A percentile compares a stretch with the other conserved stretches of the same genome.
These are phyloP conservation scores for Arthroderma sp. DNA, from an alignment of 2,329 filamentous ascomycete genomes.

Conservation along the genomic window DNA sequence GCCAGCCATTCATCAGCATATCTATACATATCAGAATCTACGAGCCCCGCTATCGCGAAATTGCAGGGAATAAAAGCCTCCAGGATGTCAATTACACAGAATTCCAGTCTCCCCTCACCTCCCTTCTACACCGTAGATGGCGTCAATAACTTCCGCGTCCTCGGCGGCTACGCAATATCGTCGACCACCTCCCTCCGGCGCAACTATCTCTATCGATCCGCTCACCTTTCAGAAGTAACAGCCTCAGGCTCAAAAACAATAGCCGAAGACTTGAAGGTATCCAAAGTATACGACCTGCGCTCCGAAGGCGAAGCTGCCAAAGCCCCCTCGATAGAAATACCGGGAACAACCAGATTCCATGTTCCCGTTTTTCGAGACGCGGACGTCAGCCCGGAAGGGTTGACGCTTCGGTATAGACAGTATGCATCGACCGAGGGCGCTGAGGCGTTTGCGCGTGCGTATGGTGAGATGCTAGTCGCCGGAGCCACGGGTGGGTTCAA, in stretches of 20 bases:
- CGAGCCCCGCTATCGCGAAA: too few relatives aligned
- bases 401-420: slow-evolving; percentile 47
- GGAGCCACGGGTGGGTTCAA: slow-evolving; percentile 44
- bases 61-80: too few relatives aligned
- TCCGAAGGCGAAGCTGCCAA: slow-evolving; percentile 35
- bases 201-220: slow-evolving; percentile 52
- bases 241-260: slow-evolving; percentile 41
- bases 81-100: too few relatives aligned
- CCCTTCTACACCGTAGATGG: slow-evolving; percentile 33
- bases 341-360: slow-evolving; percentile 43
- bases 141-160: slow-evolving; percentile 55
- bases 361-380: slow-evolving; percentile 51
- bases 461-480: slow-evolving; percentile 54
- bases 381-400: slow-evolving; percentile 51
- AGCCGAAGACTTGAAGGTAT: slow-evolving; percentile 42
- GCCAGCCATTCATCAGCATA: too few relatives aligned
- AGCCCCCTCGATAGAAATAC: slow-evolving; percentile 33
- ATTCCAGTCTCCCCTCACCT: slow-evolving; percentile 7
- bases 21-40: too few relatives aligned
- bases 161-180: slow-evolving; percentile 45
- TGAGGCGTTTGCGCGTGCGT: slow-evolving; percentile 53
- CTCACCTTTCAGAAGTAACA: slow-evolving; percentile 50
- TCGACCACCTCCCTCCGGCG: slow-evolving; percentile 32
- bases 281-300: slow-evolving; percentile 55
- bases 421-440: slow-evolving; percentile 47